These are phyloP conservation scores for Zygotorulaspora danielsina DNA, from an alignment of 805 yeast species.

Conservation along the genomic window DNA sequence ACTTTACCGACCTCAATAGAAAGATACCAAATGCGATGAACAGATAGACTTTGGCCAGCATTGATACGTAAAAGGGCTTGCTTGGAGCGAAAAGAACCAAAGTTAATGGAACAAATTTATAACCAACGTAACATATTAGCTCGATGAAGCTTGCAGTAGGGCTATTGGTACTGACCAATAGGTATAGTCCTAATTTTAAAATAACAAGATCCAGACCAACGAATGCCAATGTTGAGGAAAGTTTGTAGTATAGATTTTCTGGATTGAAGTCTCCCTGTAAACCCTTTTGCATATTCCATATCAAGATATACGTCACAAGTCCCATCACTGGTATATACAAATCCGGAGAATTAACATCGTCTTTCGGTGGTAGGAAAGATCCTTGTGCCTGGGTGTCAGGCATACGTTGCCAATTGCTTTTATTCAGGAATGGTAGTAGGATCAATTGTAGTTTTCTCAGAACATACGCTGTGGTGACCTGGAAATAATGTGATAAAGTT, in stretches of 20 bases:
- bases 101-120: conserved; percentile 82
- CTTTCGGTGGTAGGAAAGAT: conserved; percentile 57
- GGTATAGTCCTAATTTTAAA: conserved; percentile 76
- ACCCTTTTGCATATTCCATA: conserved; percentile 83
- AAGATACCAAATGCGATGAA: conserved; percentile 59
- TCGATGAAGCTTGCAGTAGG: conserved; percentile 61
- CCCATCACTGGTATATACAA: conserved; percentile 95
- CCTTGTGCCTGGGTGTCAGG: conserved; percentile 24
- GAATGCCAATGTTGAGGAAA: conserved; percentile 82
- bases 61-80: conserved; percentile 38
- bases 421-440: conserved; percentile 76
- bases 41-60: conserved; percentile 47
- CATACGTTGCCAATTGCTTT: conserved; percentile 74
- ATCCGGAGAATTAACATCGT: conserved; percentile 93
- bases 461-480: conserved; percentile 87
- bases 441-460: conserved; percentile 65
- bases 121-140: conserved; percentile 83
- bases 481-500: conserved; percentile 80
- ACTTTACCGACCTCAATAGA: conserved; percentile 53
- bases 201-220: conserved; percentile 70
- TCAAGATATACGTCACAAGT: conserved; percentile 75
- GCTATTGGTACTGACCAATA: conserved; percentile 42
- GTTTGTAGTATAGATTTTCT: conserved; percentile 78
- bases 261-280: conserved; percentile 89
- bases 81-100: conserved; percentile 51